These are phyloP conservation scores for Nitzschia inconspicua DNA, from an alignment of 108 stramenopile genomes.

Conservation along the genomic window DNA sequence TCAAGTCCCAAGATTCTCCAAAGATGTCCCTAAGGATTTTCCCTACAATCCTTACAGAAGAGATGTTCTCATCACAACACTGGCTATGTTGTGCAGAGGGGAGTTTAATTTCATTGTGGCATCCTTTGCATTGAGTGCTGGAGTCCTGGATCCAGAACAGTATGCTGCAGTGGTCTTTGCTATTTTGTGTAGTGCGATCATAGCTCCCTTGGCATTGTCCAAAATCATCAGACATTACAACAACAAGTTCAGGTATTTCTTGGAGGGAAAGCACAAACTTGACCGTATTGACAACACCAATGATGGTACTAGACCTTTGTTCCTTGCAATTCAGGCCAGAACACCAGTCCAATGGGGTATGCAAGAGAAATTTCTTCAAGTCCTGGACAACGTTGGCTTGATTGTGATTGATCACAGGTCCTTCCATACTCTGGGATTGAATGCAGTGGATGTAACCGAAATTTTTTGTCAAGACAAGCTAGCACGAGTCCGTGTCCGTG, in stretches of 20 bases:
- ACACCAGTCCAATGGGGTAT: conserved; percentile 27
- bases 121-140: conserved; percentile 35
- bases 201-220: conserved; percentile 34
- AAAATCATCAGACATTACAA: conserved; percentile 43
- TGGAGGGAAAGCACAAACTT: conserved; percentile 21
- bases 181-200: conserved; percentile 34
- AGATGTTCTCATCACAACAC: conserved; percentile 33
- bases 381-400: conserved; percentile 28
- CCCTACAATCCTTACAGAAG: no score
- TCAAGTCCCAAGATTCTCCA: background rate
- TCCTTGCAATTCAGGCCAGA: conserved; percentile 34
- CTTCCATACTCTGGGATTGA: conserved; percentile 15
- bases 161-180: conserved; percentile 45
- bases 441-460: conserved; percentile 20
- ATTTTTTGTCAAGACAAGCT: conserved; percentile 26
- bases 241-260: conserved; percentile 9
- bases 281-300: conserved; percentile 15
- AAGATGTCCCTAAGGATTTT: conserved; percentile 7
- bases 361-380: conserved; percentile 31
- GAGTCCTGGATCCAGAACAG: conserved; percentile 32
- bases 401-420: conserved; percentile 41
- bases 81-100: conserved; percentile 41
- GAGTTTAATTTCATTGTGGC: conserved; percentile 54
- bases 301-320: conserved; percentile 31
- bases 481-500: background rate